phyloP scores from a whole-genome alignment of 2,329 filamentous ascomycete species.

The Penicillium sp. region DNA sequence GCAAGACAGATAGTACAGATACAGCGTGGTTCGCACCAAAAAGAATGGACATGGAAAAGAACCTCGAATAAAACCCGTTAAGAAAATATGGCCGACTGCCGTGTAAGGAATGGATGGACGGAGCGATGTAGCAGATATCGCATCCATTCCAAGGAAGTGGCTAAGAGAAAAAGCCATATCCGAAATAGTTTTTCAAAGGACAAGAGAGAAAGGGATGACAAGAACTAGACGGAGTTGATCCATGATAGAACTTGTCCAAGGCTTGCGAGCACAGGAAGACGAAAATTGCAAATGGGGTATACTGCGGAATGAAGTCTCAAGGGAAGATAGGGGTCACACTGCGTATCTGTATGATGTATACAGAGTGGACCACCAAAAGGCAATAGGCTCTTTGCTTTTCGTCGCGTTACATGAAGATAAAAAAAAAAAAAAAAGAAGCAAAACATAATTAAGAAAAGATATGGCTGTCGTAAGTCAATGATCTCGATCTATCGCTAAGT shows the following conservation, averaged over 20 bases:
- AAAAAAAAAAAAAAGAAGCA: conserved; percentile 1
- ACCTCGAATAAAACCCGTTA: not conserved
- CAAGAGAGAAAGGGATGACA: not conserved
- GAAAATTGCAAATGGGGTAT: conserved; percentile 19
- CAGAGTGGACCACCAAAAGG: not conserved
- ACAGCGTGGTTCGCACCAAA: not conserved
- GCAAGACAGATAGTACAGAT: not conserved
- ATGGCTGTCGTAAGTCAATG: conserved; percentile 23
- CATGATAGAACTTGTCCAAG: not conserved
- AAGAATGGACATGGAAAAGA: not conserved
- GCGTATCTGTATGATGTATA: not conserved
- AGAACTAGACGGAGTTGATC: not conserved
- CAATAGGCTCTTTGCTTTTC: conserved; percentile 9
- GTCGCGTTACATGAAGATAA: conserved; percentile 16
- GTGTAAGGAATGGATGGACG: not conserved
- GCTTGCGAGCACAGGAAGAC: not conserved
- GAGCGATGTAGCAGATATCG: not conserved
- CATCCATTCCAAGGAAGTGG: not conserved
- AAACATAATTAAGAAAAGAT: conserved; percentile 7
- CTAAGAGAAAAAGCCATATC: not conserved
- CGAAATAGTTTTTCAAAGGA: not conserved
- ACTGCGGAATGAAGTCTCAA: conserved; percentile 15
- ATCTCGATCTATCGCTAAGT: conserved; percentile 26
- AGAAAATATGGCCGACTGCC: not conserved
- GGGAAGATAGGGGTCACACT: not conserved